Evolutionary conservation across 2,329 filamentous ascomycete genomes (phyloP).

Genomic region (Daldinia sp.): DNA sequence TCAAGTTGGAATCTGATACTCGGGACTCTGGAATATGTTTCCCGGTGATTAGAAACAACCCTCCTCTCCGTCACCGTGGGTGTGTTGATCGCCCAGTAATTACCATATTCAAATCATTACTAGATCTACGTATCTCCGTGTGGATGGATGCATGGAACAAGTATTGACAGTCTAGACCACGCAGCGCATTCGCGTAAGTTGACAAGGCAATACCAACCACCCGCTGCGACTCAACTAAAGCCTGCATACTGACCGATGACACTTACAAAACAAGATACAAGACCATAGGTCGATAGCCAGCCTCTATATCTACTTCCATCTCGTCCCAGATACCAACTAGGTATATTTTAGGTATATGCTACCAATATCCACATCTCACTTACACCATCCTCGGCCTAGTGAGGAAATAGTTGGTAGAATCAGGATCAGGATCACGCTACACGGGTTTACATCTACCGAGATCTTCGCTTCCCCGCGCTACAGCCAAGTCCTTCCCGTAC

Average conservation of each 20-base stretch:
- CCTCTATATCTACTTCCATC: background rate
- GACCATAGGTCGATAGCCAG: background rate
- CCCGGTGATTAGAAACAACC: background rate
- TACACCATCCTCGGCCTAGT: background rate
- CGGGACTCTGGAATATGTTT: background rate
- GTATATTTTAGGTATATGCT: background rate
- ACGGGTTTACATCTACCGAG: constrained; percentile 12
- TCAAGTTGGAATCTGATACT: constrained; percentile 1
- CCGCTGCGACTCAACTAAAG: background rate
- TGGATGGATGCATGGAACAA: background rate
- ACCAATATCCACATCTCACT: background rate
- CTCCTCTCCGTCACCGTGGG: background rate
- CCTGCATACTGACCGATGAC: background rate
- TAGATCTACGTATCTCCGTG: background rate
- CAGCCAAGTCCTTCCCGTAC: background rate
- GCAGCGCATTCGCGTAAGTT: background rate
- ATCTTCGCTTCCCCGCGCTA: constrained; percentile 14
- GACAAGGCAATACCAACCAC: background rate
- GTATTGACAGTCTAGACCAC: background rate
- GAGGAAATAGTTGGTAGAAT: background rate
- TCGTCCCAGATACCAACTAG: background rate
- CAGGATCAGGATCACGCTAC: background rate
- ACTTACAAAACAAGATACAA: background rate
- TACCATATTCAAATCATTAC: background rate
- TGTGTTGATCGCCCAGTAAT: background rate